A percentile compares a stretch with the other conserved stretches of the same genome.
Conservation (phyloP, 768 basidiomycete genomes). For the Boletellus ananas region DNA sequence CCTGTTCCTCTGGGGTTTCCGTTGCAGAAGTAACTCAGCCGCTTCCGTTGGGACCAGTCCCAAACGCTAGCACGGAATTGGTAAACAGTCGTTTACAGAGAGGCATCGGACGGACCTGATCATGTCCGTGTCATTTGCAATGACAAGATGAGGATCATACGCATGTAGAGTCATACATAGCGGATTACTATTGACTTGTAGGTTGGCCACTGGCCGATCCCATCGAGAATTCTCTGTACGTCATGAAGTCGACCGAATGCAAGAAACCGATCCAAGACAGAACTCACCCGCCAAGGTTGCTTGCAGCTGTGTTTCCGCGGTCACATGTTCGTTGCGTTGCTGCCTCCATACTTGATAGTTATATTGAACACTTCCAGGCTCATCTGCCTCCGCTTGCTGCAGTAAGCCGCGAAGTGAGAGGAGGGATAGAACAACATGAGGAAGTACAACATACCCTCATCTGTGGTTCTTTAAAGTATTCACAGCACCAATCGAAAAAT, state of each 20-base stretch:
- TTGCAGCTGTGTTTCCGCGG: conserved; percentile 64
- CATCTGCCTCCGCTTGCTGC: conserved; percentile 91
- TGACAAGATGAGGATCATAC: conserved; percentile 83
- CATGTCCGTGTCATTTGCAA: conserved; percentile 83
- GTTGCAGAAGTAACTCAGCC: conserved; percentile 82
- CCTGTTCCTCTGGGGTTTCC: conserved; percentile 78
- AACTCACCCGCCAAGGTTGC: conserved; percentile 69
- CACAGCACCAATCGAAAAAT: conserved; percentile 94
- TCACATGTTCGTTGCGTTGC: conserved; percentile 80
- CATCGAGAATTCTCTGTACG: conserved; percentile 57
- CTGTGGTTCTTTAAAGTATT: conserved; percentile 98
- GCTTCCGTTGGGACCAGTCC: conserved; percentile 86
- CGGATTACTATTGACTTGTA: conserved; percentile 58
- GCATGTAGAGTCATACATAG: conserved; percentile 86
- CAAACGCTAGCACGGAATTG: conserved; percentile 59
- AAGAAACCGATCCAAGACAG: conserved; percentile 14
- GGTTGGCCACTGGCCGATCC: conserved; percentile 67
- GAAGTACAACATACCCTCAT: conserved; percentile 72
- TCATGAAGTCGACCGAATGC: background rate
- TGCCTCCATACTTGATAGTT: conserved; percentile 96
- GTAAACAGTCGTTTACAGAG: background rate
- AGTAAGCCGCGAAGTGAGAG: conserved; percentile 16
- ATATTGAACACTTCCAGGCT: conserved; percentile 90
- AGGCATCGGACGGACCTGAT: conserved; percentile 56
- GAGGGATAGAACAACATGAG: background rate